Conservation (phyloP, 768 basidiomycete genomes). For the Lactarius akahatsu region DNA sequence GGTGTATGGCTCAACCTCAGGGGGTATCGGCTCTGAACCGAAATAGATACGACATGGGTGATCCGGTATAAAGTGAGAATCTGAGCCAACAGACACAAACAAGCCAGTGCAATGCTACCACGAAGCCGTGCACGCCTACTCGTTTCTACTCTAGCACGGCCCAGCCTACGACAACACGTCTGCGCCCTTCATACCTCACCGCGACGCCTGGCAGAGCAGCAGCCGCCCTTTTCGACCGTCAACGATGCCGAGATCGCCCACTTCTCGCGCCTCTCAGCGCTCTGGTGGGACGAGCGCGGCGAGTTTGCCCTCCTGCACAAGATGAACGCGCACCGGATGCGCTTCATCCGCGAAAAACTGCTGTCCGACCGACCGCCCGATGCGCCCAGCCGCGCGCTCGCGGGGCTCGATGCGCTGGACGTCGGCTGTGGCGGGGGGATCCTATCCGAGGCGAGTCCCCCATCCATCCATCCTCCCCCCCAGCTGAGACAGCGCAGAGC, state of each 20-base stretch:
- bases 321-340: conserved; percentile 91
- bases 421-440: conserved; percentile 96
- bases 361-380: too few relatives aligned
- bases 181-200: neutral
- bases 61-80: too few relatives aligned
- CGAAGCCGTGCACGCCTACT: neutral
- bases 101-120: neutral
- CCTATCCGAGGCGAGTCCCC: conserved; percentile 71
- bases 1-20: too few relatives aligned
- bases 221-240: conserved; percentile 44
- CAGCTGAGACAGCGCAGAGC: conserved; percentile 42
- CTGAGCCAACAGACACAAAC: too few relatives aligned
- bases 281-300: conserved; percentile 95
- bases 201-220: neutral
- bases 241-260: conserved; percentile 83
- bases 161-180: neutral
- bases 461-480: too few relatives aligned
- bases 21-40: too few relatives aligned
- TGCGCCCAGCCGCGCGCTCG: conserved; percentile 47
- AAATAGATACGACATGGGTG: too few relatives aligned
- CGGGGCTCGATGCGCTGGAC: conserved; percentile 75
- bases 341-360: conserved; percentile 79
- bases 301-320: conserved; percentile 86
- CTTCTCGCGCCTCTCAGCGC: conserved; percentile 84
- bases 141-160: neutral